A percentile compares a stretch with the other conserved stretches of the same genome.
Evolutionary conservation across 78 protist species (phyloP).

Genomic region (Bodo saltans): DNA sequence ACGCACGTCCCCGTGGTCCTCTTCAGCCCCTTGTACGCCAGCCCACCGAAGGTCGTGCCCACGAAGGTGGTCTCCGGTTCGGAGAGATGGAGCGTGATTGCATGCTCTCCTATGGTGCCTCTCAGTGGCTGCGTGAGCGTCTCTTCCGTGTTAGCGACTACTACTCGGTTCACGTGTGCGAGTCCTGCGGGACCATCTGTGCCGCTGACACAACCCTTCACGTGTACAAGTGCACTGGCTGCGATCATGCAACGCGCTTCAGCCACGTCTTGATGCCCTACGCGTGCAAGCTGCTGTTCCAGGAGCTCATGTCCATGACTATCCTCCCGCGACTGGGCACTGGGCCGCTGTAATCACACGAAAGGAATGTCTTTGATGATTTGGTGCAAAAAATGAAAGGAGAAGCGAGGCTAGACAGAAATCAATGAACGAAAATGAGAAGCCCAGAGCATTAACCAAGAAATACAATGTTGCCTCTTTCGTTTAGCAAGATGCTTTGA

Average conservation of each 20-base stretch:
- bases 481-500: too few relatives aligned
- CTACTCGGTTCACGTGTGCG: constrained; percentile 94
- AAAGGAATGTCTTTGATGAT: too few relatives aligned
- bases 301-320: constrained; percentile 98
- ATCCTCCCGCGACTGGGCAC: constrained; percentile 86
- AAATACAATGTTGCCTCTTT: too few relatives aligned
- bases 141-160: constrained; percentile 84
- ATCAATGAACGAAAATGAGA: too few relatives aligned
- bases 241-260: constrained; percentile 74
- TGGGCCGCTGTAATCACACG: not conserved
- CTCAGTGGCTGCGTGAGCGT: constrained; percentile 91
- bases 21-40: constrained; percentile 90
- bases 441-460: too few relatives aligned
- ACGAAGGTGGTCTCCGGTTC: constrained; percentile 99
- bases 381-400: too few relatives aligned
- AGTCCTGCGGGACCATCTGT: constrained; percentile 94
- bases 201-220: constrained; percentile 63
- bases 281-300: constrained; percentile 98
- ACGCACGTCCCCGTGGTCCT: constrained; percentile 97
- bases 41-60: constrained; percentile 97
- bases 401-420: too few relatives aligned
- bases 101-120: constrained; percentile 87
- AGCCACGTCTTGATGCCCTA: constrained; percentile 93
- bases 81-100: constrained; percentile 99
- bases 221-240: constrained; percentile 72